Evolutionary conservation across 2,329 filamentous ascomycete species (phyloP), one percentile per base, ranked within the genome.

Genomic region (Mycosphaerelloides madeirae): DNA sequence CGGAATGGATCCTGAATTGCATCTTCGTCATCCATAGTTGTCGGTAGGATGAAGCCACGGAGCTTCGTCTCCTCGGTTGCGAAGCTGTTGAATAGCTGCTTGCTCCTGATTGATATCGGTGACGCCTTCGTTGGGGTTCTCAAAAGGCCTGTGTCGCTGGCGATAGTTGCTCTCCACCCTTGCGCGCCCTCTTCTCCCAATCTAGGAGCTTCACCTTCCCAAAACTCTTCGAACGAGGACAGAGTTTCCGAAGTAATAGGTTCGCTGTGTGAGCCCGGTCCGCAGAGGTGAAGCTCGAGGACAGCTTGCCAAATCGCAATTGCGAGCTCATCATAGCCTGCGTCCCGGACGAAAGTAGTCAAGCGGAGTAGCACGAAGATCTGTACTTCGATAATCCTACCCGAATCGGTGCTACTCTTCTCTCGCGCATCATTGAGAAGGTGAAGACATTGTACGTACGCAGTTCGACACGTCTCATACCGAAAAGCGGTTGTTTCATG

Each of bases 251-350:
- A 52, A 25, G 15, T 53, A 34, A 16, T 33, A 7, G 39, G 34
- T 9, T 8, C 18, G 4, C 7, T 45, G 14, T 42, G 16, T 8
- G 32, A 34, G 8, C 41, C 14, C 2, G 85, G 81, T 3, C 72
- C 72, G 36, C 80, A 80, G 47, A 88, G 77, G 14, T 79, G 80
- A 41, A 84, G 72, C 59, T 96, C 91, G 0, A 96, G 66, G 1
- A 85, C 57, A 5, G 81, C 85, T 67, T 97, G 91, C 89, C 91
- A 96, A 4, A 84, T 74, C 8, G 83, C 87, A 3, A 86, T 71
- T 1, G 87, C 83, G 22, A 87, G 71, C 61, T 96, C 91, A 34
- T 75, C 71, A 60, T 85, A 95, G 0, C 91, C 91, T 35, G 85
- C 74, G 59, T 95, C 84, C 34, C 81, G 74, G 22, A 91, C 72